Base-by-base conservation (phyloP, 192 early-diverging fungal species). In the Linnemannia elongata region DNA sequence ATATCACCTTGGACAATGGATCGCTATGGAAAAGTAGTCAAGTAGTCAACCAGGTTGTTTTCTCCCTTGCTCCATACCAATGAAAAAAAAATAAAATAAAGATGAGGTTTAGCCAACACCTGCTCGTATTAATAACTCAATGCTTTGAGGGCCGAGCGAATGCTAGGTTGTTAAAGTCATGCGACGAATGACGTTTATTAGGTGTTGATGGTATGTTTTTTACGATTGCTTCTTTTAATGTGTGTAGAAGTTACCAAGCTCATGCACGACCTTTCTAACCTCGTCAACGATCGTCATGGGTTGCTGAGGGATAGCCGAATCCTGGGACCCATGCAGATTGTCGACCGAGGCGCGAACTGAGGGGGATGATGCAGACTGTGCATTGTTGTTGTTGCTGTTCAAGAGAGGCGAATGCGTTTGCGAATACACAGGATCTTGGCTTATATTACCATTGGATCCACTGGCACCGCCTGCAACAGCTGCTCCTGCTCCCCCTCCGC, bases 231-330 rank as follows among this genome's bases (percentile, higher is more conserved):
- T n/a, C n/a, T 35, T 8, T 74, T 87, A 87, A 38, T 75, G 80
- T 7, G 79, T 81, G 72, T 87, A 87, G 44, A 87, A 87, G 27
- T 66, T 74, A 42, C 79, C 79, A 20, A 87, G 76, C 33, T 87
- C 85, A 33, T 87, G 79, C 2, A 87, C 85, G 17, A 87, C 80
- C 54, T 78, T 81, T 27, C 85, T 70, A 10, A 87, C 80, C 66
- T 87, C 85, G 22, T 87, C 85, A 22, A 87, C 85, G 30, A 87
- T 81, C 41, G 79, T 87, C 79, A 75, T 60, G n/a, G 85, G 79
- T n/a, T 73, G 70, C 24, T 80, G 84, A 15, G 49, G 63, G 0
- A 36, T 24, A 36, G 10, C 30, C 8, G 57, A 36, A 54, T 72
- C 80, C 1, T 76, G 80, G 0, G 33, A 17, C 18, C 73, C 66